Percentiles rank a stretch among this genome's conserved stretches.
Evolutionary conservation across 495 filamentous ascomycete species (phyloP).

Genomic region (Penicillium nucicola): DNA sequence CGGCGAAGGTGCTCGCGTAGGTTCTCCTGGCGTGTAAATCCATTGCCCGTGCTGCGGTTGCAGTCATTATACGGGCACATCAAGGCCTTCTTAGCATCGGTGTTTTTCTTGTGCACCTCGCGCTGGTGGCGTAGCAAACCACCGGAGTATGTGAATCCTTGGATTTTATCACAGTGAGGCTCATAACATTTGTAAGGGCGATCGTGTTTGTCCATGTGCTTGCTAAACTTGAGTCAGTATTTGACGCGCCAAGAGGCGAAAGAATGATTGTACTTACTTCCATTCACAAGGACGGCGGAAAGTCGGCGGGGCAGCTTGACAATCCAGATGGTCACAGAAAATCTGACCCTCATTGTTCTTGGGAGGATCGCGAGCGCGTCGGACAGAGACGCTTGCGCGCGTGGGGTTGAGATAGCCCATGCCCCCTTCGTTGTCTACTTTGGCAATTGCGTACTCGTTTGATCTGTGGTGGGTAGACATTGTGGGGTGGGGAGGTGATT

Average conservation of each 20-base stretch:
- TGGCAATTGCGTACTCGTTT: conserved; percentile 18
- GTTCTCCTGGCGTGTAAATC: conserved; percentile 88
- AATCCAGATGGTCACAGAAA: conserved; percentile 63
- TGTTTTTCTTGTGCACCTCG: conserved; percentile 85
- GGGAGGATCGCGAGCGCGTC: conserved; percentile 53
- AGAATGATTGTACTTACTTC: conserved; percentile 61
- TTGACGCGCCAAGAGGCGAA: not conserved
- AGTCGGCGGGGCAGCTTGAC: conserved; percentile 49
- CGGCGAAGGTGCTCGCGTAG: conserved; percentile 85
- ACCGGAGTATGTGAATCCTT: conserved; percentile 90
- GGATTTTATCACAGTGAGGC: conserved; percentile 77
- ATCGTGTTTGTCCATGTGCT: conserved; percentile 97
- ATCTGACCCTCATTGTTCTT: conserved; percentile 67
- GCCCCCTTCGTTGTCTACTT: conserved; percentile 40
- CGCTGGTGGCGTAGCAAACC: conserved; percentile 84
- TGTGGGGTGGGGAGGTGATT: conserved; percentile 17
- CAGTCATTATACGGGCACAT: conserved; percentile 82
- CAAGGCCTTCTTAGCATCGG: conserved; percentile 75
- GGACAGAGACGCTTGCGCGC: conserved; percentile 44
- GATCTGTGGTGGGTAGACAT: too few relatives aligned
- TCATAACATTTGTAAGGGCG: conserved; percentile 81
- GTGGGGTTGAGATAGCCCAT: conserved; percentile 40
- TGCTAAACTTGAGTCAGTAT: conserved; percentile 49
- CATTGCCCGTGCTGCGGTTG: conserved; percentile 76
- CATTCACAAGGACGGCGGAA: conserved; percentile 88